Evolutionary conservation across 1,284 basidiomycete genomes (phyloP), one percentile per base, ranked within the genome.

Genomic region (Athelia sp.): DNA sequence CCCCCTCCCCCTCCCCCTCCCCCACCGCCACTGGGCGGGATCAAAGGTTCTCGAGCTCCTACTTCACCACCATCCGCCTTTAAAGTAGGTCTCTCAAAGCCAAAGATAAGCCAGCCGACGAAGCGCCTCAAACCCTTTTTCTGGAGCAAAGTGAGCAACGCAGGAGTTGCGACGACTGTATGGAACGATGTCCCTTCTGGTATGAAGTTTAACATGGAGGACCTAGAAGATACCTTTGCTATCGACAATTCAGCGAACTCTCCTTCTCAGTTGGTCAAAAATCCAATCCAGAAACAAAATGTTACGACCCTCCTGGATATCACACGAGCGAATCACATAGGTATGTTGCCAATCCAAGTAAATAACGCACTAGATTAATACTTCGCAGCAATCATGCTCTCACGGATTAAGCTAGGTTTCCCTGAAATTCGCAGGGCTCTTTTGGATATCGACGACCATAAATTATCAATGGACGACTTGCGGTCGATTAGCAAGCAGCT

Each of bases 121-220:
- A 87, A 84, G 61, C 81, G 84, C 52, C 66, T 93, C 47, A 90
- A 87, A 65, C 88, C 92, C 0, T 91, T 96, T 67, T 93, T 93
- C 65, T 96, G 93, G 93, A 88, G 84, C 56, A 95, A 96, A 60
- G 55, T 93, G 8, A 68, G 76, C 6, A 65, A 65, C 4, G 62
- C 73, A 17, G 61, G 64, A 9, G 62, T 77, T 3, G 57, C 61
- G 15, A 64, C 76, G 2, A 90, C 87, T 0, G 76, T 95, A 4
- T 96, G 92, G 92, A 76, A 71, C 51, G 83, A 90, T 26, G 57
- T 82, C 3, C 62, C 67, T 1, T 36, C 63, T 0, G 65, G 65
- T 11, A 59, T 74, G 2, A 52, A 69, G 4, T 72, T 92, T 44
- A 75, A 83, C 48, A 63, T 93, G 55, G 73, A 75, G 17, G 92